Evolutionary conservation across 169 alveolate species (phyloP), one percentile per base, ranked within the genome.

Genomic region (Neospora caninum): DNA sequence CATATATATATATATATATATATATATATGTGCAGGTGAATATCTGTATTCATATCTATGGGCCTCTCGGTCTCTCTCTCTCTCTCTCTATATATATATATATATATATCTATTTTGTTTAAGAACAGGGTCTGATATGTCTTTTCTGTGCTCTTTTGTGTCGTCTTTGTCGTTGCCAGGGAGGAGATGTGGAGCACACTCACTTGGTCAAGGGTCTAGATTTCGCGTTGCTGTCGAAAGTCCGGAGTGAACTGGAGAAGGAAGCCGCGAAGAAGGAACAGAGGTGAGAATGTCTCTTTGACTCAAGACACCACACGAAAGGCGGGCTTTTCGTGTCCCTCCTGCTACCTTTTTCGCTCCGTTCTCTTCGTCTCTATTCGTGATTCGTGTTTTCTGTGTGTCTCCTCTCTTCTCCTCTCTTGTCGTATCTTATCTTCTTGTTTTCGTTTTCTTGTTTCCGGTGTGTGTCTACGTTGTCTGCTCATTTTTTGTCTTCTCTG

Each of bases 101-200:
- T 34, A 69, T 18, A 34, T 6, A 34, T 18, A 31, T 69, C 82
- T 69, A 29, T 22, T 18, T 58, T 20, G 29, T 27, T 36, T 34
- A 22, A 31, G 83, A 34, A 7, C 34, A 9, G 36, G 31, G 16
- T 4, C 10, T 91, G 41, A 10, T 16, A 10, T 67, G 87, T n/a
- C n/a, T 83, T 42, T 25, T 7, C 36, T 49, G 38, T 91, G 87
- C 22, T 29, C 34, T 80, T 86, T 0, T 29, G 36, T 42, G 22
- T 18, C 41, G 0, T 6, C 43, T 20, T 4, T 18, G 64, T 73
- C 39, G 10, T 25, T 80, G 39, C 27, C 45, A 67, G 94, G 91
- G 94, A 87, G 97, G 97, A 36, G 97, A 96, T 88, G 22, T 96
- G 70, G 97, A 96, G 86, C 97, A 96, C 95, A 96, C 97, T n/a